Base-by-base conservation (phyloP, 306 rosid species). In the Pueraria montana region DNA sequence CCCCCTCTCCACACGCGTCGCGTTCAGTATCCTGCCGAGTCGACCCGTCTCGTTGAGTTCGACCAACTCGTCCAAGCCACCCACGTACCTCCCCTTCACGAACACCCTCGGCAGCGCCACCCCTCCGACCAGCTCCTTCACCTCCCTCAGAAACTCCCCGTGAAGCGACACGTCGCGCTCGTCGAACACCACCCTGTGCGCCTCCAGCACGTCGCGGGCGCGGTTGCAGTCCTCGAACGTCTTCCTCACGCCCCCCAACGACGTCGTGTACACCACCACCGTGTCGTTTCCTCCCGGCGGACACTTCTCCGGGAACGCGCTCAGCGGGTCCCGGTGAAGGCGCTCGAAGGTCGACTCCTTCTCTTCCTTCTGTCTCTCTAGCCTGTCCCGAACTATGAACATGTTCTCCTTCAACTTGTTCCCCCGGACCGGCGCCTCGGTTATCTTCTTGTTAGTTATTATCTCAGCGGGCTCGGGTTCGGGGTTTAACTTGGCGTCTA, bases 101-200 rank as follows among this genome's bases (percentile, higher is more conserved):
- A 93, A 95, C 78, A 95, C 87, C 72, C 90, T 81, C 6, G 99
- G 99, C 26, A 93, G 84, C 3, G 36, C 69, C 27, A 71, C 72
- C 6, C 52, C 89, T 0, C 11, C 6, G 70, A 8, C 85, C 36
- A 95, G 8, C n/a, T 83, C 92, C 84, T 88, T 93, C 66, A 93
- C 27, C 83, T 95, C 97, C 34, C 62, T 80, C 74, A 89, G 71
- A 23, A 89, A 95, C 85, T 74, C 94, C 0, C 91, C 93, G 74
- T 95, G 98, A 3, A 95, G 69, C 32, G 99, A 80, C 85, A 95
- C 99, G 92, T 95, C 98, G 2, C 99, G 73, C 94, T 95, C 99
- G 70, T 95, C 98, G 55, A 83, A 82, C 27, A 87, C 91, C 66
- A 93, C 92, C 17, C 86, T 61, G 45, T 91, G 95, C 23, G 67